These are phyloP conservation scores for Russula emetica DNA, from an alignment of 768 basidiomycete genomes.

Conservation along the genomic window DNA sequence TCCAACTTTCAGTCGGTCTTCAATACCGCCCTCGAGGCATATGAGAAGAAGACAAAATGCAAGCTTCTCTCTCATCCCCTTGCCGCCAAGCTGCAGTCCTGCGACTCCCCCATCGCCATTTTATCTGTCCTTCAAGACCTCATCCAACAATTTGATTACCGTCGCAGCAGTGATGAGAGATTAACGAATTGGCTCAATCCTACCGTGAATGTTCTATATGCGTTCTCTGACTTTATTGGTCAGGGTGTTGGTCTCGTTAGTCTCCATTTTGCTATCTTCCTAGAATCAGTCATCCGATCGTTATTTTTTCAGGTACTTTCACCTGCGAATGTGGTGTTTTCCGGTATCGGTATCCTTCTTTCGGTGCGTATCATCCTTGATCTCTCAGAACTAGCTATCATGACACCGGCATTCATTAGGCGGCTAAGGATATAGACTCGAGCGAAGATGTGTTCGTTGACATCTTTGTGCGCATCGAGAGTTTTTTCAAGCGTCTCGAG, in stretches of 20 bases:
- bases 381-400: background rate
- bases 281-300: background rate
- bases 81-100: background rate
- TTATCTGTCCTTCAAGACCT: background rate
- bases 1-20: conserved; percentile 2
- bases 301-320: background rate
- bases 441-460: conserved; percentile 3
- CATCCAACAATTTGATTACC: background rate
- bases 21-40: background rate
- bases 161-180: background rate
- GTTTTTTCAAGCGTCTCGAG: conserved; percentile 10
- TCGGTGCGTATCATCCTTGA: background rate
- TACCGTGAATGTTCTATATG: conserved; percentile 4
- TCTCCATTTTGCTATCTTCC: background rate
- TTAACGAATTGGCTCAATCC: background rate
- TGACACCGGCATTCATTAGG: background rate
- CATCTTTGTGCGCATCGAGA: conserved; percentile 5
- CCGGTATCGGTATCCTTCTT: conserved; percentile 8
- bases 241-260: background rate
- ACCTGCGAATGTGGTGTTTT: background rate
- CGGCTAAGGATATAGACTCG: background rate
- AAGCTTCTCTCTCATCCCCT: conserved; percentile 3
- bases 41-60: conserved; percentile 1
- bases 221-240: background rate
- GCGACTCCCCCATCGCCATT: background rate